Evolutionary conservation across 495 filamentous ascomycete species (phyloP), one percentile per base, ranked within the genome.

Genomic region (Tuber indicum): DNA sequence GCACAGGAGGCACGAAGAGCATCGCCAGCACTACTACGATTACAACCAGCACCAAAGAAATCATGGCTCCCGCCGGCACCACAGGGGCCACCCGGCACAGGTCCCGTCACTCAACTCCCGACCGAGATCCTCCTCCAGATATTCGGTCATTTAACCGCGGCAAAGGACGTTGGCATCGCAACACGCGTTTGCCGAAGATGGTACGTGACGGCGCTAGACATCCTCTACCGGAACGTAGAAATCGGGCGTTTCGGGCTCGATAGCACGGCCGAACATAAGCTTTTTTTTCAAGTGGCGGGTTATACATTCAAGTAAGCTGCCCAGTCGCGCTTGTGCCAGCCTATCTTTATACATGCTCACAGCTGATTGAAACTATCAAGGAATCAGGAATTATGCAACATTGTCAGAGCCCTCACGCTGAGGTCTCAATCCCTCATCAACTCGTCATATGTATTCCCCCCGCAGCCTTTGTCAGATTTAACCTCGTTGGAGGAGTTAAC

Each of bases 71-170:
- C 52, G 26, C 52, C 58, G 26, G 58, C 58, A 66, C 58, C 58
- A 7, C 58, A 26, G 19, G 58, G 58, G 58, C 52, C 52, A 32
- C 58, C 23, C 6, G 23, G 46, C 23, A 21, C 69, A 12, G 39
- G 32, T 12, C 44, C 75, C 44, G 41, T 75, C 70, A 71, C 39
- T 21, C 52, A 62, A 43, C 75, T 76, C 41, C 75, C 75, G 10
- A 72, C 75, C 16, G 70, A 73, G 19, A 72, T 73, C 71, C 46
- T 76, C 7, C 19, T 73, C 21, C 66, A 62, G 19, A 73, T 76
- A 72, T 62, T 76, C 21, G 26, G 26, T 8, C 58, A 36, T 14
- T 36, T 66, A 19, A 26, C 26, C 14, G 26, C 58, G 0, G 58
- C 58, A 17, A 66, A 19, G 5, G 58, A 70, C 8, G 39, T 77